These are phyloP conservation scores for Bacterosira constricta DNA, from an alignment of 108 stramenopile species.

Conservation along the genomic window DNA sequence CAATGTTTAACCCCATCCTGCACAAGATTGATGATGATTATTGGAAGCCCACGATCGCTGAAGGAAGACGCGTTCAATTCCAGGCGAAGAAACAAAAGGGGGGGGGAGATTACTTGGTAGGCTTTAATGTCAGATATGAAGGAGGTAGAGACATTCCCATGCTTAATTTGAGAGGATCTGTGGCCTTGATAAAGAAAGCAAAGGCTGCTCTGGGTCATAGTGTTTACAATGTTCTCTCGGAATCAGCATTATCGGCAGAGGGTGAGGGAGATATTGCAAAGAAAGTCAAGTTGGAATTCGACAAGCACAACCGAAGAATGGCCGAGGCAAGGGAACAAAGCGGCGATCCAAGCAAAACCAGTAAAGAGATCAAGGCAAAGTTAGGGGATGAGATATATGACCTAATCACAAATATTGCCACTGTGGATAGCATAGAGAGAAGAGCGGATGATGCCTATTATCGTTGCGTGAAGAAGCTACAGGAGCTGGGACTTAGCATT, in stretches of 20 bases:
- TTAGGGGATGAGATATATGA: constrained; percentile 28
- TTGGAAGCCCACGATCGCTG: not conserved
- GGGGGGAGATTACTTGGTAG: not conserved
- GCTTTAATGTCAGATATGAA: constrained; percentile 15
- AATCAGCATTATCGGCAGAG: not conserved
- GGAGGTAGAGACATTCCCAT: constrained; percentile 7
- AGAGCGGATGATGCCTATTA: constrained; percentile 12
- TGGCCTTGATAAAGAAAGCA: not conserved
- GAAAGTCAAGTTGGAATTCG: not conserved
- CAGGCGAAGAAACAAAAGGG: not conserved
- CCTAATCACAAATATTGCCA: constrained; percentile 13
- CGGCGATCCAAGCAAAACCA: not conserved
- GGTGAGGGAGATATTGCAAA: not conserved
- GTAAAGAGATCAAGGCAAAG: constrained; percentile 13
- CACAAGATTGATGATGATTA: not conserved
- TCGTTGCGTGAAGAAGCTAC: constrained; percentile 5
- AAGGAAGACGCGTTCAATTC: constrained; percentile 5
- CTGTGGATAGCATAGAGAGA: constrained; percentile 6
- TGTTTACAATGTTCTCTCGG: constrained; percentile 12
- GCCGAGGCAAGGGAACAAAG: constrained; percentile 11
- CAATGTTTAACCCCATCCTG: not conserved
- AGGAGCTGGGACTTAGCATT: constrained; percentile 2
- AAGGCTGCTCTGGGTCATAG: constrained; percentile 17
- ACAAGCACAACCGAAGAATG: constrained; percentile 1
- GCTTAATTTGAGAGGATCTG: constrained; percentile 3